Evolutionary conservation across 257 asterid species (phyloP), one percentile per base, ranked within the genome.

Genomic region (Gentiana straminea): DNA sequence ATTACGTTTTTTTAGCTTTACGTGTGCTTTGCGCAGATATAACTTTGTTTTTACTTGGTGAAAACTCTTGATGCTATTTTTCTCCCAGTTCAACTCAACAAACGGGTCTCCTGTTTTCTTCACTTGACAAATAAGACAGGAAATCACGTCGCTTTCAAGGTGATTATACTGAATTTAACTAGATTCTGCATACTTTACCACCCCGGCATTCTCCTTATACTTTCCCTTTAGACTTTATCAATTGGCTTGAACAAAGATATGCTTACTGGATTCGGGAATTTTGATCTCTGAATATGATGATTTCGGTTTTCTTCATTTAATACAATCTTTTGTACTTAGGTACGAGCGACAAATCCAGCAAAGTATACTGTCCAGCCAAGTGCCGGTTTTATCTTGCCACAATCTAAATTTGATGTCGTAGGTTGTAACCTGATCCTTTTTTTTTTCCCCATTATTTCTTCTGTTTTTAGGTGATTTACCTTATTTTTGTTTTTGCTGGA

Each of bases 341-440:
- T 62, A 13, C 46, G 39, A 35, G 50, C 94, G 5, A 86, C 82
- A 49, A 80, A 86, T 51, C 82, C 82, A 4, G 77, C 72, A 70
- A 79, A 77, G 54, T 83, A 83, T 51, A 61, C 68, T 39, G 85
- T 79, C 58, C 69, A 81, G 49, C 95, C 94, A 3, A 79, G 70
- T 60, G 66, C 71, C 15, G 91, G 94, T 45, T 66, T 80, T 48
- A 77, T 81, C 49, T 66, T 71, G 80, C 94, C 94, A 10, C 76
- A 59, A 45, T 64, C 83, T 13, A 75, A 79, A 51, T 66, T 79
- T 51, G 81, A 80, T 54, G 59, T 75, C 52, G 61, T 49, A 51
- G 81, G 81, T 74, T 13, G n/a, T 13, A 24, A 24, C 9, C 53
- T 15, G 47, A 46, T 32, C 45, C 8, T 39, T 4, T 41, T 41